Conservation (phyloP, 495 filamentous ascomycete species). For the Sphaerosporella brunnea region DNA sequence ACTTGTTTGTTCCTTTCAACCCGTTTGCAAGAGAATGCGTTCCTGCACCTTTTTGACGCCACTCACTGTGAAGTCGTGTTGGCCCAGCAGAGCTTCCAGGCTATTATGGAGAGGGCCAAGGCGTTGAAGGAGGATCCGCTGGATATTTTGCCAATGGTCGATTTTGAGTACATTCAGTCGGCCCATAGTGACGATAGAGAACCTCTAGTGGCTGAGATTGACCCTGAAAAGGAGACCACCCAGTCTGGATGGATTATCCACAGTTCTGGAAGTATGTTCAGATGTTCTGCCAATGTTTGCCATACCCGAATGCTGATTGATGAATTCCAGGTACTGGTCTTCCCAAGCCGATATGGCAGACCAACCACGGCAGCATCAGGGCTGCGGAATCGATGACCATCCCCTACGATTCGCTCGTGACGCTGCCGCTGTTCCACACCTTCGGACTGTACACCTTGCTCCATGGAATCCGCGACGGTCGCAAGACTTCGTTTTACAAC, state of each 20-base stretch:
- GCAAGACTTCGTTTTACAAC: slow-evolving; percentile 35
- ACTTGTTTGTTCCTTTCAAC: slow-evolving; percentile 42
- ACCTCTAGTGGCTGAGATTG: slow-evolving; percentile 26
- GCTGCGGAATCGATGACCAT: slow-evolving; percentile 28
- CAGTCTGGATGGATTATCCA: slow-evolving; percentile 35
- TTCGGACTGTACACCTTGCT: slow-evolving; percentile 33
- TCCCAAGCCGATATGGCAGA: slow-evolving; percentile 35
- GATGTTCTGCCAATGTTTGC: too few species aligned
- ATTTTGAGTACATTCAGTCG: neutral
- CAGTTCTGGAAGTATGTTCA: slow-evolving; percentile 33
- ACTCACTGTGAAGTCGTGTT: slow-evolving; percentile 33
- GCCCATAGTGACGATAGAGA: slow-evolving; percentile 14
- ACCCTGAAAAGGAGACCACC: slow-evolving; percentile 27
- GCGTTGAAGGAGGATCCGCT: neutral
- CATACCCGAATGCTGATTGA: too few species aligned
- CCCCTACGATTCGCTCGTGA: slow-evolving; percentile 35
- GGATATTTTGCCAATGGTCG: slow-evolving; percentile 1
- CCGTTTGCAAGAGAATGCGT: slow-evolving; percentile 36
- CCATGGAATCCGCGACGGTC: slow-evolving; percentile 37
- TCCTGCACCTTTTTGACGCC: slow-evolving; percentile 34
- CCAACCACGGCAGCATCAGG: slow-evolving; percentile 26
- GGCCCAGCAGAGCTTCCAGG: slow-evolving; percentile 29
- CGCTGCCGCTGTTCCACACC: slow-evolving; percentile 40
- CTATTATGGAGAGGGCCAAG: slow-evolving; percentile 27
- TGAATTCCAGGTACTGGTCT: slow-evolving; percentile 38